Conservation (phyloP, 1,284 basidiomycete species). For the Uromyces viciae-fabae region DNA sequence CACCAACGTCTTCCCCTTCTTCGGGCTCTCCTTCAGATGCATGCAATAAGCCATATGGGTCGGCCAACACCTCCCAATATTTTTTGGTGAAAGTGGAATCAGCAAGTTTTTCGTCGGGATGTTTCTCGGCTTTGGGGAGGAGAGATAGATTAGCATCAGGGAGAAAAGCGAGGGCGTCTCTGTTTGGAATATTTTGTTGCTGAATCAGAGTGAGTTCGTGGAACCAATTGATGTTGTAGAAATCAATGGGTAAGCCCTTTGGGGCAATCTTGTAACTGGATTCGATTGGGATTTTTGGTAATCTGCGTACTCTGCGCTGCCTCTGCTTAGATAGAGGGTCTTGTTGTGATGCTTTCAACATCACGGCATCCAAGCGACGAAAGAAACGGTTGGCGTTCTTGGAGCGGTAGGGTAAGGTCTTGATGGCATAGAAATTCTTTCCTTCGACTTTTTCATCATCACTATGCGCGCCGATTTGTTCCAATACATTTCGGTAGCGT, state of each 20-base stretch:
- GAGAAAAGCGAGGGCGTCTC: neutral
- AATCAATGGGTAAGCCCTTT: slow-evolving; percentile 24
- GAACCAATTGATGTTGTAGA: slow-evolving; percentile 17
- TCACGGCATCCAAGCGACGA: neutral
- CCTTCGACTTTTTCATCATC: slow-evolving; percentile 8
- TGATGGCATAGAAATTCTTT: slow-evolving; percentile 9
- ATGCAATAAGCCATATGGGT: slow-evolving; percentile 10
- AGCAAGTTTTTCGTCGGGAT: slow-evolving; percentile 28
- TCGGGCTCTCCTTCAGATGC: neutral
- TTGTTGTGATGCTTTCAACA: neutral
- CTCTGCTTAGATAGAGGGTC: neutral
- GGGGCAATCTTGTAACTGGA: neutral
- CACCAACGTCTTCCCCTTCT: neutral
- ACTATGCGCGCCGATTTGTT: slow-evolving; percentile 1
- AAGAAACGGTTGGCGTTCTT: slow-evolving; percentile 8
- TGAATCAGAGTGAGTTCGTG: neutral
- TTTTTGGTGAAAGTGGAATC: neutral
- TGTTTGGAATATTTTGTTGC: neutral
- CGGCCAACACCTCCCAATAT: neutral
- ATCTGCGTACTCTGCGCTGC: neutral
- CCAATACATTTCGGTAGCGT: slow-evolving; percentile 3
- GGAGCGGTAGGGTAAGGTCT: slow-evolving; percentile 21
- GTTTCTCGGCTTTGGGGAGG: neutral
- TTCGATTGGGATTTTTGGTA: neutral
- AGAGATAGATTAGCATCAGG: neutral